These are phyloP conservation scores for Ogataea nakhonphanomensis DNA, from an alignment of 805 yeast genomes.

Conservation along the genomic window DNA sequence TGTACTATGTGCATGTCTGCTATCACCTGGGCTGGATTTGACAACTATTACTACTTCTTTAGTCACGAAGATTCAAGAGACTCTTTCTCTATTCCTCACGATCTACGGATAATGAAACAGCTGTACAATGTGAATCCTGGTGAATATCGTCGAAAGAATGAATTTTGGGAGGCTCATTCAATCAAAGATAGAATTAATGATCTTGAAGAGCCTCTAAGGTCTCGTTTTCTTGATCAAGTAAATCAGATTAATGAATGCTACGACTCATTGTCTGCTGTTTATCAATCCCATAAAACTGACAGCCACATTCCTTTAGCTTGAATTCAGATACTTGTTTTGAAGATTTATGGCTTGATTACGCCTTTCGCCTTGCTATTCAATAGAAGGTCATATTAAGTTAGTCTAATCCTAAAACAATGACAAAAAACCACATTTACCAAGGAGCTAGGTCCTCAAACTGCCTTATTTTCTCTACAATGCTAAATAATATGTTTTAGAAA, in stretches of 20 bases:
- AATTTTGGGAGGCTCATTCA: neutral
- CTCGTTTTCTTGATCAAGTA: neutral
- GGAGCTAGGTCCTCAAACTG: too few species aligned
- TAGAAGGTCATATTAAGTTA: too few species aligned
- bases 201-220: neutral
- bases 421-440: too few species aligned
- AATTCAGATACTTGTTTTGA: neutral
- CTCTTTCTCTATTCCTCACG: neutral
- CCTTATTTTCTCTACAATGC: too few species aligned
- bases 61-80: neutral
- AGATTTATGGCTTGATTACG: too few species aligned
- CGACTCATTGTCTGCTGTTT: neutral
- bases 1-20: neutral
- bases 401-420: too few species aligned
- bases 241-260: neutral
- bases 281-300: neutral
- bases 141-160: neutral
- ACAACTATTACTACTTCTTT: neutral
- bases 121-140: neutral
- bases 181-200: neutral
- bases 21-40: neutral
- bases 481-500: too few species aligned
- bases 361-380: too few species aligned
- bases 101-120: neutral
- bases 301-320: neutral